Conservation (phyloP, 352 stramenopile genomes). For the Pythium aristosporum region DNA sequence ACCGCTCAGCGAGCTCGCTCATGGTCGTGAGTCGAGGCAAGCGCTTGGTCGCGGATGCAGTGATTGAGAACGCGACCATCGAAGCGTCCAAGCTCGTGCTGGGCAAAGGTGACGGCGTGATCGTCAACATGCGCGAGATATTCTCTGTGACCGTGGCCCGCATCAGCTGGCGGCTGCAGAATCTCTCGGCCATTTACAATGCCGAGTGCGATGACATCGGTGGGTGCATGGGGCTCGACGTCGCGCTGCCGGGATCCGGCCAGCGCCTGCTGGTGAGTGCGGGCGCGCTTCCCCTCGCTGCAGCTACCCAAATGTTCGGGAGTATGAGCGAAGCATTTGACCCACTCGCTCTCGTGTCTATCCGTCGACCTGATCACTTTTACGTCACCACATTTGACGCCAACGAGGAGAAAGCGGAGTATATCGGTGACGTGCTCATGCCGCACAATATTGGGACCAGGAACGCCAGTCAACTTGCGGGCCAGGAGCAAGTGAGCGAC, state of each 20-base stretch:
- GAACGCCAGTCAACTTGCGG: neutral
- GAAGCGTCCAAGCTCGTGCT: neutral
- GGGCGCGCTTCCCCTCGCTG: neutral
- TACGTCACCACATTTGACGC: too few relatives aligned
- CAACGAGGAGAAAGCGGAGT: too few relatives aligned
- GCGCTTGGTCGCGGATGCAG: neutral
- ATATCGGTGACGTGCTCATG: too few relatives aligned
- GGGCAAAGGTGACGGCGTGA: neutral
- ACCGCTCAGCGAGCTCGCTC: neutral
- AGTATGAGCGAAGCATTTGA: too few relatives aligned
- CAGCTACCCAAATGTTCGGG: neutral
- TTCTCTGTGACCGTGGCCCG: neutral
- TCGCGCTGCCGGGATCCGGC: neutral
- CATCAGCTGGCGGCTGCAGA: neutral
- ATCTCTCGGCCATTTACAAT: neutral
- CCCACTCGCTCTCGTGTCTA: too few relatives aligned
- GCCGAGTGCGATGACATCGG: neutral
- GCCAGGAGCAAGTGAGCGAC: neutral
- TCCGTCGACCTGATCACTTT: too few relatives aligned
- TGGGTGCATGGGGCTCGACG: constrained; percentile 1
- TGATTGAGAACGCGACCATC: neutral
- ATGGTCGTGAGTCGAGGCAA: neutral
- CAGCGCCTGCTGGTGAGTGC: neutral
- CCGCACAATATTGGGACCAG: too few relatives aligned
- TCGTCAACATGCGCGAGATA: neutral